These are phyloP conservation scores for Verticillium nubilum DNA, from an alignment of 2,329 filamentous ascomycete genomes.

Conservation along the genomic window DNA sequence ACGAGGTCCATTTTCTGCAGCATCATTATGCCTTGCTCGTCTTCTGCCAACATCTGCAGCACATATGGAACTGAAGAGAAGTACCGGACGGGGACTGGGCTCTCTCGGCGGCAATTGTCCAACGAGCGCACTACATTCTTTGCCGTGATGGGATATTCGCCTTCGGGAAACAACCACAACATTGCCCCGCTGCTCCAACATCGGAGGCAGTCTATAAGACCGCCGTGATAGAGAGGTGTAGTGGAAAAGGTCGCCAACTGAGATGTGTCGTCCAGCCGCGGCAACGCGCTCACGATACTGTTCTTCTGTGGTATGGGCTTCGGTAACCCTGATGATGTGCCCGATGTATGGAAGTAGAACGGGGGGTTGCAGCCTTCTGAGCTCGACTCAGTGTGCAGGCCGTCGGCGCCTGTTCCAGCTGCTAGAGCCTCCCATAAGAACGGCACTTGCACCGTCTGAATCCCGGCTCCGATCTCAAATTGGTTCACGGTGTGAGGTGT, in stretches of 20 bases:
- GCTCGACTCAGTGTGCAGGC: neutral
- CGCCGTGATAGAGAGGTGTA: constrained; percentile 62
- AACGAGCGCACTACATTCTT: constrained; percentile 46
- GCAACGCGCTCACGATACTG: constrained; percentile 14
- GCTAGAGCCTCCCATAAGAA: neutral
- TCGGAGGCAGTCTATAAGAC: constrained; percentile 56
- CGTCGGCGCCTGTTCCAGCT: neutral
- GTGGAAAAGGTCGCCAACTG: constrained; percentile 54
- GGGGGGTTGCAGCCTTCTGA: constrained; percentile 31
- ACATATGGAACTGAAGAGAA: constrained; percentile 60
- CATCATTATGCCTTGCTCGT: constrained; percentile 30
- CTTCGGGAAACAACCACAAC: constrained; percentile 59
- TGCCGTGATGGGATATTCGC: constrained; percentile 49
- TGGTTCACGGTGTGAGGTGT: neutral
- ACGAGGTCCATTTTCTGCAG: constrained; percentile 53
- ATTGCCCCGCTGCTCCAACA: constrained; percentile 54
- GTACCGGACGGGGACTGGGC: constrained; percentile 36
- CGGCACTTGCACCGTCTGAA: neutral
- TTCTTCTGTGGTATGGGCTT: constrained; percentile 56
- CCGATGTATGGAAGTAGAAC: constrained; percentile 59
- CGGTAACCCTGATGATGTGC: constrained; percentile 57
- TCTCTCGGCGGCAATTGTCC: constrained; percentile 22
- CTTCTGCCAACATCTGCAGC: constrained; percentile 44
- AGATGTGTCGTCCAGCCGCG: constrained; percentile 11
- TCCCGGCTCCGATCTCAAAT: neutral